These are phyloP conservation scores for Rhytidiadelphus loreus DNA, from an alignment of 225 moss, liverwort and hornwort genomes.

Conservation along the genomic window DNA sequence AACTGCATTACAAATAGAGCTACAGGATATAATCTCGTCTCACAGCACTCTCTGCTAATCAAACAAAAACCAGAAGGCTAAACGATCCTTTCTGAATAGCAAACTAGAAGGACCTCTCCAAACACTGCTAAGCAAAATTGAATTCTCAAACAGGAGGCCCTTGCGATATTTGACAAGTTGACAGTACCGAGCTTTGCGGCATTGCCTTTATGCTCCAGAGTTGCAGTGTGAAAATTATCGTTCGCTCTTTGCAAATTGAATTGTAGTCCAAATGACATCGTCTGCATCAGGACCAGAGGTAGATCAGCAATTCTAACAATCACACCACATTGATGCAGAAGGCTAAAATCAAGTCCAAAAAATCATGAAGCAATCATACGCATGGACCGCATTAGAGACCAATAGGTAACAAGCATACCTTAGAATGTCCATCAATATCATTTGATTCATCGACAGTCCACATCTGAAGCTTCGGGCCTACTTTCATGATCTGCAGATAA, in stretches of 20 bases:
- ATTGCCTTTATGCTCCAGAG: constrained; percentile 11
- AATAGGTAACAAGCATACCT: neutral
- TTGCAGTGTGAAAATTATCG: constrained; percentile 6
- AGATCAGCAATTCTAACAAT: neutral
- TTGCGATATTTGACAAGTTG: neutral
- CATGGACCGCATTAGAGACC: neutral
- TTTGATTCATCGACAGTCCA: constrained; percentile 29
- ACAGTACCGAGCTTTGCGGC: constrained; percentile 5
- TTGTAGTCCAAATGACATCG: constrained; percentile 32
- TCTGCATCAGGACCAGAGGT: neutral
- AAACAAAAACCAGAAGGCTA: neutral
- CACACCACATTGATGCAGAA: neutral
- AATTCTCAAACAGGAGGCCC: neutral
- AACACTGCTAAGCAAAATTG: neutral
- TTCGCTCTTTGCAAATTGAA: constrained; percentile 17
- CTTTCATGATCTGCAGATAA: constrained; percentile 27
- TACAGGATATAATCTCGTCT: neutral
- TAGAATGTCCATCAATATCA: neutral
- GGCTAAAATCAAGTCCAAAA: neutral
- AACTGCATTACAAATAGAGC: neutral
- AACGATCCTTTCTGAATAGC: neutral
- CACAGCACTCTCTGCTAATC: neutral
- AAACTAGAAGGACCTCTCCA: neutral
- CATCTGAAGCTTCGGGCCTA: constrained; percentile 38
- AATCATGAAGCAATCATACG: neutral